These are phyloP conservation scores for Elsinoe necatrix DNA, from an alignment of 2,329 filamentous ascomycete species.

Conservation along the genomic window DNA sequence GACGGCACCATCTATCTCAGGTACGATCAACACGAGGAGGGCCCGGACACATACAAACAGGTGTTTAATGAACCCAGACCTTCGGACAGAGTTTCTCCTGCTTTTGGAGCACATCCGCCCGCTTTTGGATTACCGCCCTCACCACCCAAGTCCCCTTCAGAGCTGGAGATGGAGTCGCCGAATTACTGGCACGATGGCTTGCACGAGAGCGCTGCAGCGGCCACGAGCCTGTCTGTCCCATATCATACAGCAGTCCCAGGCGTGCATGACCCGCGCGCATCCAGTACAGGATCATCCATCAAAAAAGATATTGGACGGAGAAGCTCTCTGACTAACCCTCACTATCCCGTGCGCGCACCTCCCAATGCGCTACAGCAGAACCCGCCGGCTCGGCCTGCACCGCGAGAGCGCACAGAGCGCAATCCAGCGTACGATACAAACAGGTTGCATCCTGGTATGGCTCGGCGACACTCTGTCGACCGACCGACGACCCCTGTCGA, in stretches of 20 bases:
- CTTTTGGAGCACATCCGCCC: constrained; percentile 12
- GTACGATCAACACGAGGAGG: constrained; percentile 23
- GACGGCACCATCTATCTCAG: constrained; percentile 39
- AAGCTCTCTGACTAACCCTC: constrained; percentile 6
- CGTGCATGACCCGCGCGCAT: neutral
- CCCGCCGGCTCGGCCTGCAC: constrained; percentile 17
- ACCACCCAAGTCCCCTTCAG: constrained; percentile 4
- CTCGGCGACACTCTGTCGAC: neutral
- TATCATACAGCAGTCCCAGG: constrained; percentile 6
- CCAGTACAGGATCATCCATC: constrained; percentile 1
- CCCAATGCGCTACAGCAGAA: constrained; percentile 41
- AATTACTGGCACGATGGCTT: constrained; percentile 18
- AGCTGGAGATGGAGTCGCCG: constrained; percentile 5
- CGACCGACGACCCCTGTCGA: neutral
- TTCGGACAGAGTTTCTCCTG: neutral
- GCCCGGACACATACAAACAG: neutral
- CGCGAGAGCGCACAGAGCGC: constrained; percentile 2
- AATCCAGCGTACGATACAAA: constrained; percentile 27
- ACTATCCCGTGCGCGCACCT: neutral
- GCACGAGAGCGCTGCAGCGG: constrained; percentile 19
- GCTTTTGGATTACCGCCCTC: constrained; percentile 16
- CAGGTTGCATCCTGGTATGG: constrained; percentile 1
- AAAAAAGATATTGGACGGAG: constrained; percentile 68
- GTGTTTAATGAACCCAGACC: constrained; percentile 13
- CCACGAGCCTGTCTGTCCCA: neutral